Conservation (phyloP, 108 stramenopile genomes). For the Thalassiosira profunda region DNA sequence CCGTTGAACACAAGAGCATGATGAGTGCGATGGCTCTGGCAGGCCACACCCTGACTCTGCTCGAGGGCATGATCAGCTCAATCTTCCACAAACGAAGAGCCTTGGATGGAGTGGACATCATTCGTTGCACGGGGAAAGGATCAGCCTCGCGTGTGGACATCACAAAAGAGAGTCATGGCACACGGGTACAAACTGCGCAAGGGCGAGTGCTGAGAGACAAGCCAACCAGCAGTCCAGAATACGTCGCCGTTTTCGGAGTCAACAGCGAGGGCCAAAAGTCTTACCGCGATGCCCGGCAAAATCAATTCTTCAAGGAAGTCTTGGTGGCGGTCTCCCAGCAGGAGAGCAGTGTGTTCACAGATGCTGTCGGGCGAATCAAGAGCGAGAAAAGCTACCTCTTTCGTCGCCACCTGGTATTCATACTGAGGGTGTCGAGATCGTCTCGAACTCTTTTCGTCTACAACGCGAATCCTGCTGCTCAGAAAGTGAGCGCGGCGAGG, state of each 20-base stretch:
- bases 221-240: constrained; percentile 75
- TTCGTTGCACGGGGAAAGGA: constrained; percentile 22
- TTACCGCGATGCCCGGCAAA: constrained; percentile 27
- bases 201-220: constrained; percentile 52
- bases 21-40: constrained; percentile 61
- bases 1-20: constrained; percentile 28
- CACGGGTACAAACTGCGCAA: background rate
- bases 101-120: constrained; percentile 18
- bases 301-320: constrained; percentile 43
- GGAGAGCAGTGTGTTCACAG: constrained; percentile 33
- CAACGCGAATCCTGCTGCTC: constrained; percentile 30
- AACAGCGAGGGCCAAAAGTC: constrained; percentile 42
- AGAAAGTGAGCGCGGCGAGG: constrained; percentile 9
- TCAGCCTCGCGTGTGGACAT: constrained; percentile 24
- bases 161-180: constrained; percentile 1
- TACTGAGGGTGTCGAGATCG: constrained; percentile 28
- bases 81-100: constrained; percentile 23
- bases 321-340: constrained; percentile 11
- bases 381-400: constrained; percentile 24
- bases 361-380: constrained; percentile 23
- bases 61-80: constrained; percentile 41
- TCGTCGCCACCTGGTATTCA: constrained; percentile 28
- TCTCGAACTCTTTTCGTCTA: constrained; percentile 25
- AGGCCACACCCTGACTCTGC: constrained; percentile 52
- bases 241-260: constrained; percentile 59